Percentiles rank a stretch among this genome's conserved stretches.
phyloP scores from a whole-genome alignment of 1,284 basidiomycete genomes.

The Gymnopus androsaceus region DNA sequence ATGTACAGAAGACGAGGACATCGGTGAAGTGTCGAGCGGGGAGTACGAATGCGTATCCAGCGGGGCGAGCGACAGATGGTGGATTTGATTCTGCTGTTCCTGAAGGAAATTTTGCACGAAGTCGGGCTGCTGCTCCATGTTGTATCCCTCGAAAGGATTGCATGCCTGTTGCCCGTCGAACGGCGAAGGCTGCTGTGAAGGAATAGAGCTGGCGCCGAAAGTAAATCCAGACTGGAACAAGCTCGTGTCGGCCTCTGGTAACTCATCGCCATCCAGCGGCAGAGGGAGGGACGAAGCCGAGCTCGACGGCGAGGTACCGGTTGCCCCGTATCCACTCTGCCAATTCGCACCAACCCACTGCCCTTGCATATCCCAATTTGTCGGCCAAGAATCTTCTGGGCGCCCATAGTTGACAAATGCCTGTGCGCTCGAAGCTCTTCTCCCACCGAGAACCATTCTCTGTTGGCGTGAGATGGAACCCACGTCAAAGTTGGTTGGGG shows the following conservation, averaged over 20 bases:
- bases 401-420: constrained; percentile 19
- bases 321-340: constrained; percentile 1
- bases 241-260: constrained; percentile 52
- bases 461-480: constrained; percentile 42
- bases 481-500: constrained; percentile 30
- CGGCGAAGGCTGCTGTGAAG: constrained; percentile 20
- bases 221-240: constrained; percentile 45
- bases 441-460: constrained; percentile 37
- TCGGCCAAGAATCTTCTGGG: constrained; percentile 1
- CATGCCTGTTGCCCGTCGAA: constrained; percentile 9
- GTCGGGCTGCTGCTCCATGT: not conserved
- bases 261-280: constrained; percentile 42
- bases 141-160: constrained; percentile 7
- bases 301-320: constrained; percentile 1
- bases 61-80: constrained; percentile 22
- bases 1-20: constrained; percentile 38
- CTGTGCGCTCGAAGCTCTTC: constrained; percentile 35
- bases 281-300: constrained; percentile 30
- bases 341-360: constrained; percentile 4
- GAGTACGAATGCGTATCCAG: constrained; percentile 19
- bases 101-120: not conserved
- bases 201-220: constrained; percentile 31
- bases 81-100: constrained; percentile 1
- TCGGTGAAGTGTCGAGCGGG: constrained; percentile 20
- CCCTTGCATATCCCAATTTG: constrained; percentile 2